Conservation (phyloP, 163 green algal species). For the Chlorella variabilis region DNA sequence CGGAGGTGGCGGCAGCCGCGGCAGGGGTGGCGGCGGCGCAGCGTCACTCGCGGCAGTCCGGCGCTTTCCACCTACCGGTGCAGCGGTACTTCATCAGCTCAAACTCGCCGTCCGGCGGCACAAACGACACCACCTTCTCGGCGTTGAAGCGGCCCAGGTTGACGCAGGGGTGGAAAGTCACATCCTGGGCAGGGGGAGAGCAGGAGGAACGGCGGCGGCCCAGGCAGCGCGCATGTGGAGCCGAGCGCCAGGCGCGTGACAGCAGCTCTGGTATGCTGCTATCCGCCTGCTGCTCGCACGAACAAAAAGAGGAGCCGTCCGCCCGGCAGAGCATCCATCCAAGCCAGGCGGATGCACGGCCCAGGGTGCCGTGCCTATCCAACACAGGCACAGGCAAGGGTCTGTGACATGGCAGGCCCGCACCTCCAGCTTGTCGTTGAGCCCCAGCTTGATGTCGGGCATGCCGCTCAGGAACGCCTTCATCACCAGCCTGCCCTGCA, state of each 20-base stretch:
- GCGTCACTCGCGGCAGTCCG: too few species aligned
- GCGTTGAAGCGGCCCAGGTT: constrained; percentile 88
- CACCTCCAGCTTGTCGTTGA: constrained; percentile 93
- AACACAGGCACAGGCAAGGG: too few species aligned
- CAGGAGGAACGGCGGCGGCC: too few species aligned
- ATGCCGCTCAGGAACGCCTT: constrained; percentile 96
- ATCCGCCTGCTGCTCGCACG: too few species aligned
- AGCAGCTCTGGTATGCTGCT: too few species aligned
- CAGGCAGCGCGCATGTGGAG: too few species aligned
- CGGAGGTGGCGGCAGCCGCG: too few species aligned
- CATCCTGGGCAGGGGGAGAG: constrained; percentile 54
- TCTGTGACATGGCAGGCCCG: too few species aligned
- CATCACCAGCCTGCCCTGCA: constrained; percentile 92
- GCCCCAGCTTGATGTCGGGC: constrained; percentile 95
- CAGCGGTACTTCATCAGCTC: constrained; percentile 94
- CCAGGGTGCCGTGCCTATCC: too few species aligned
- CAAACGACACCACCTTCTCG: constrained; percentile 93
- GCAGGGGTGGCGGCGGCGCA: background rate
- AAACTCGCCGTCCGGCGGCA: constrained; percentile 98
- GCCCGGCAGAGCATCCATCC: too few species aligned
- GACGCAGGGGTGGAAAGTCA: constrained; percentile 92
- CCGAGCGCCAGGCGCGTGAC: background rate
- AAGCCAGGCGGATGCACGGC: too few species aligned
- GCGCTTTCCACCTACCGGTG: constrained; percentile 48
- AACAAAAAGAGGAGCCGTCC: too few species aligned